A percentile compares a stretch with the other conserved stretches of the same genome.
These are phyloP conservation scores for Tuber magnatum DNA, from an alignment of 495 filamentous ascomycete species.

Conservation along the genomic window DNA sequence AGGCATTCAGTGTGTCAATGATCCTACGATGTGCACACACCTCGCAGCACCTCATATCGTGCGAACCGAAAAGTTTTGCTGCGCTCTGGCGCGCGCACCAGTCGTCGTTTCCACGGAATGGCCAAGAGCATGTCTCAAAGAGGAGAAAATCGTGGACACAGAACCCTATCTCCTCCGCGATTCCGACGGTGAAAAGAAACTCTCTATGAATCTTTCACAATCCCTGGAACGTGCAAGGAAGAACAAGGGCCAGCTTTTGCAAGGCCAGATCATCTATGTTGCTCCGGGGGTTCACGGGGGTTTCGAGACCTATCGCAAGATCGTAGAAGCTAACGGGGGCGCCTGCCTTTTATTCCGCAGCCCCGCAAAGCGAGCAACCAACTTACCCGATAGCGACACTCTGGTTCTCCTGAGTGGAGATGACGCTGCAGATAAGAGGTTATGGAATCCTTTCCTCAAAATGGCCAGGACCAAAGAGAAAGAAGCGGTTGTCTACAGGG, in stretches of 20 bases:
- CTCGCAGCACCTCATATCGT: constrained; percentile 80
- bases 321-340: constrained; percentile 83
- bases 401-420: constrained; percentile 68
- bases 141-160: constrained; percentile 53
- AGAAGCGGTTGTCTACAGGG: constrained; percentile 64
- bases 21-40: constrained; percentile 68
- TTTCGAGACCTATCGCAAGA: constrained; percentile 70
- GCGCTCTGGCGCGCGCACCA: constrained; percentile 69
- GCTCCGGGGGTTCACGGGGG: constrained; percentile 70
- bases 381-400: constrained; percentile 51
- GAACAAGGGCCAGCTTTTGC: constrained; percentile 68
- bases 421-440: constrained; percentile 55
- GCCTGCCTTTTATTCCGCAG: constrained; percentile 63
- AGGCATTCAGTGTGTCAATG: constrained; percentile 70
- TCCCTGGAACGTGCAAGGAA: constrained; percentile 60
- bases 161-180: constrained; percentile 62
- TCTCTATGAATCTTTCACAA: constrained; percentile 59
- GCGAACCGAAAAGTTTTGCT: constrained; percentile 87
- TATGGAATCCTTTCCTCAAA: constrained; percentile 75
- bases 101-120: constrained; percentile 68
- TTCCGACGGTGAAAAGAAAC: constrained; percentile 59
- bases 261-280: constrained; percentile 68
- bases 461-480: constrained; percentile 65
- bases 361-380: constrained; percentile 27
- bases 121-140: constrained; percentile 62